Evolutionary conservation across 805 yeast genomes (phyloP).

Genomic region (Metschnikowia baotianmanensis): DNA sequence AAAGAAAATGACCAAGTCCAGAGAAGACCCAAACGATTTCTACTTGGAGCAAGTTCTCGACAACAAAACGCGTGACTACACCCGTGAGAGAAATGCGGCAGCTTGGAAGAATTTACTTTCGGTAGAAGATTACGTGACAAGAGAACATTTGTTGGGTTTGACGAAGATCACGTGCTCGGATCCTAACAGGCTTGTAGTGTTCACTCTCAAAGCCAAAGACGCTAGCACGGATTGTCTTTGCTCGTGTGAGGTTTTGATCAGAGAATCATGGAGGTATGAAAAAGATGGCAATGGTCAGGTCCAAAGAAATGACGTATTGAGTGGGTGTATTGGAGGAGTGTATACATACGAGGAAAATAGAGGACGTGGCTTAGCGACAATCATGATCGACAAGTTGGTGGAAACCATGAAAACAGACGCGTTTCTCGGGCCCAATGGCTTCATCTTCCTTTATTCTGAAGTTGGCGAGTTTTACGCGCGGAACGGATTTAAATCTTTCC

Average conservation of each 20-base stretch:
- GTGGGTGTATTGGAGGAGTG: conserved; percentile 44
- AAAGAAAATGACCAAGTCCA: conserved; percentile 3
- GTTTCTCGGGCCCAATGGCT: conserved; percentile 32
- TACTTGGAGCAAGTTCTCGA: conserved; percentile 23
- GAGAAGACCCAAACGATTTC: conserved; percentile 13
- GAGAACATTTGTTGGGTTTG: conserved; percentile 34
- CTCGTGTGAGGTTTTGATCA: conserved; percentile 35
- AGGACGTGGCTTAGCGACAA: conserved; percentile 36
- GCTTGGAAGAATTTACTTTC: conserved; percentile 39
- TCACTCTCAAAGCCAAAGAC: conserved; percentile 23
- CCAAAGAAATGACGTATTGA: conserved; percentile 17
- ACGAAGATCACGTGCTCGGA: conserved; percentile 20
- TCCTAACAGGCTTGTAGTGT: conserved; percentile 23
- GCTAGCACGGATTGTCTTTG: conserved; percentile 25
- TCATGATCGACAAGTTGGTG: conserved; percentile 40
- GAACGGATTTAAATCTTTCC: conserved; percentile 37
- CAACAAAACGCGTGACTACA: conserved; percentile 26
- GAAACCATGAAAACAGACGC: conserved; percentile 22
- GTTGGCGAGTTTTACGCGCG: conserved; percentile 42
- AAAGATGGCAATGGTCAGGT: conserved; percentile 17
- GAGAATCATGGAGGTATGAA: conserved; percentile 29
- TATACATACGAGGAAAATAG: conserved; percentile 37
- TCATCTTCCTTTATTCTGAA: conserved; percentile 40
- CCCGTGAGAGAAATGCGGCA: conserved; percentile 33
- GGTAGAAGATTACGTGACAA: conserved; percentile 30